phyloP scores from a whole-genome alignment of 192 early-diverging fungal species.

The Coemansia sp. region DNA sequence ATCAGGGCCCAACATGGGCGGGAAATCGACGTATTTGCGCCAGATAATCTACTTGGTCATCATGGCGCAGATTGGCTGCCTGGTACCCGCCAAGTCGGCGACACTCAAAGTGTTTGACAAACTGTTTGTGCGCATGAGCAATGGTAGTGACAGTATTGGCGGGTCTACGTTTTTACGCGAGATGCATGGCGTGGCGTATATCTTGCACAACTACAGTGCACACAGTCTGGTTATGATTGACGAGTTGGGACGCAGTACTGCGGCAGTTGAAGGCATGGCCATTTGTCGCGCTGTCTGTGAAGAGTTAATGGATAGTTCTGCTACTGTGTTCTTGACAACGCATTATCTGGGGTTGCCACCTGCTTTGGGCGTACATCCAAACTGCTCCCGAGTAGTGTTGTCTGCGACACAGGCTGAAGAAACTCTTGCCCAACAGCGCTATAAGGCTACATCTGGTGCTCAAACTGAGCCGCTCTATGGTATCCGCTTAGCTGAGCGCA shows the following conservation, averaged over 20 bases:
- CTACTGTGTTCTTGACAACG: conserved; percentile 74
- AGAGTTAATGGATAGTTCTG: conserved; percentile 60
- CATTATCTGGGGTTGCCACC: conserved; percentile 74
- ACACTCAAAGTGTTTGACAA: conserved; percentile 70
- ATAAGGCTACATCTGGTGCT: conserved; percentile 26
- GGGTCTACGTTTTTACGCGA: conserved; percentile 85
- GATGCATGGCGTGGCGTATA: conserved; percentile 84
- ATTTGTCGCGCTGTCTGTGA: conserved; percentile 77
- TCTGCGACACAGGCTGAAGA: conserved; percentile 18
- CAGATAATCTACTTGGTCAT: conserved; percentile 78
- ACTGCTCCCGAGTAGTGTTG: conserved; percentile 38
- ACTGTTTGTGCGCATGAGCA: conserved; percentile 78
- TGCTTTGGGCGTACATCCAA: conserved; percentile 58
- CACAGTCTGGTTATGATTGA: conserved; percentile 84
- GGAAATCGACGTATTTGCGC: conserved; percentile 84
- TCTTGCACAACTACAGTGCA: conserved; percentile 72
- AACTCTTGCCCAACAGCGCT: conserved; percentile 6
- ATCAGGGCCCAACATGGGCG: conserved; percentile 93
- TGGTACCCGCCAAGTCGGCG: conserved; percentile 83
- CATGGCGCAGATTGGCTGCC: conserved; percentile 86
- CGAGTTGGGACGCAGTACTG: conserved; percentile 78
- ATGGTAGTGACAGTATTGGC: conserved; percentile 63
- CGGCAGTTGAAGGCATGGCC: conserved; percentile 64
- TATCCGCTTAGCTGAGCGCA: conserved; percentile 34
- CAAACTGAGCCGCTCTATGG: conserved; percentile 42